phyloP scores from a whole-genome alignment of 768 basidiomycete genomes.

The Cyclocybe aegerita region DNA sequence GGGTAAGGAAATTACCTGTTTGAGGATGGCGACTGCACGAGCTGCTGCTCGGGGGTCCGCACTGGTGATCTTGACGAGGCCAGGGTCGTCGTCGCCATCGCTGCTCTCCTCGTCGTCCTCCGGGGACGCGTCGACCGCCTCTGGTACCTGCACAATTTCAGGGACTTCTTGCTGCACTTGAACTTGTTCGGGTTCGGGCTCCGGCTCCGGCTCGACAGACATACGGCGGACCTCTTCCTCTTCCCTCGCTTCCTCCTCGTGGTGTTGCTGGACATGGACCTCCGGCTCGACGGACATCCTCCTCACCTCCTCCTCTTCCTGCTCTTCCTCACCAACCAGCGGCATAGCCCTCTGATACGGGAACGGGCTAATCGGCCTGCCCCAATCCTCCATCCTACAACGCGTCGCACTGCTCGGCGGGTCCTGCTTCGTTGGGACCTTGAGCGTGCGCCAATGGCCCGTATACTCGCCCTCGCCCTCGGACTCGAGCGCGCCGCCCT shows the following conservation, averaged over 20 bases:
- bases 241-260: constrained; percentile 24
- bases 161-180: neutral
- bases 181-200: constrained; percentile 19
- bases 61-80: constrained; percentile 83
- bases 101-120: constrained; percentile 29
- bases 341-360: constrained; percentile 34
- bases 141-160: constrained; percentile 2
- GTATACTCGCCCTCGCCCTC: constrained; percentile 66
- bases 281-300: constrained; percentile 13
- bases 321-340: constrained; percentile 15
- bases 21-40: constrained; percentile 89
- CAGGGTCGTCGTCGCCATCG: constrained; percentile 42
- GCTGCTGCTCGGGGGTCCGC: constrained; percentile 86
- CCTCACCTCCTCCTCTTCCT: constrained; percentile 15
- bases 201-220: constrained; percentile 18
- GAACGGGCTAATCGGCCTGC: constrained; percentile 69
- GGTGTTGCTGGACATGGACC: neutral
- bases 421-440: constrained; percentile 62
- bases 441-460: constrained; percentile 56
- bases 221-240: constrained; percentile 19
- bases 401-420: constrained; percentile 59
- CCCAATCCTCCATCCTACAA: constrained; percentile 57
- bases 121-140: constrained; percentile 1
- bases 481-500: constrained; percentile 11
- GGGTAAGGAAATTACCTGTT: constrained; percentile 56